Evolutionary conservation across 2,329 filamentous ascomycete genomes (phyloP).

Genomic region (Pseudocercospora pini-densiflorae): DNA sequence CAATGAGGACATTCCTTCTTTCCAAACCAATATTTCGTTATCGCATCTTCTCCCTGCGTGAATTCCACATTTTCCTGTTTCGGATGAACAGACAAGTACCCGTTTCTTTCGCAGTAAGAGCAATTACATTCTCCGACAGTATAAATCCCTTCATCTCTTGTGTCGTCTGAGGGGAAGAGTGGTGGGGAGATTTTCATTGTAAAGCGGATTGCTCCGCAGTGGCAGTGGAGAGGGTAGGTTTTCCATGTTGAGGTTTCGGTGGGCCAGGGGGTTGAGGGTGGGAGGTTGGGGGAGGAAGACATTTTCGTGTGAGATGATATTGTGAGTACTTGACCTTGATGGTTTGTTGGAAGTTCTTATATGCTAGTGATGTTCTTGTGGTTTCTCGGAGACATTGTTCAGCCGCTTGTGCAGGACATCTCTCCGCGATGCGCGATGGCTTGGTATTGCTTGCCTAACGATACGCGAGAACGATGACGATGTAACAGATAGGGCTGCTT

Average conservation of each 20-base stretch:
- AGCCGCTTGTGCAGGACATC: neutral
- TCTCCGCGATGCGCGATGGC: neutral
- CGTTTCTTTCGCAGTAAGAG: slow-evolving; percentile 32
- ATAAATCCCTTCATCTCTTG: slow-evolving; percentile 25
- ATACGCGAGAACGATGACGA: slow-evolving; percentile 3
- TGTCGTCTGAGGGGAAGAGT: slow-evolving; percentile 22
- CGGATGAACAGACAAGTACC: slow-evolving; percentile 30
- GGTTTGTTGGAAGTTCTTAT: neutral
- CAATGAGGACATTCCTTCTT: slow-evolving; percentile 28
- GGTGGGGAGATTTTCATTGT: slow-evolving; percentile 35
- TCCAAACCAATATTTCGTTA: slow-evolving; percentile 27
- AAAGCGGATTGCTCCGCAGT: slow-evolving; percentile 36
- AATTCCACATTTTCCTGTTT: slow-evolving; percentile 27
- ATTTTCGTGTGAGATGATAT: neutral
- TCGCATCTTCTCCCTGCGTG: slow-evolving; percentile 28
- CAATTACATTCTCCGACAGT: slow-evolving; percentile 32
- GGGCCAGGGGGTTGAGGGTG: slow-evolving; percentile 24
- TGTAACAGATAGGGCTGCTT: neutral
- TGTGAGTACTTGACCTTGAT: neutral
- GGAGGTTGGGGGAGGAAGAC: neutral
- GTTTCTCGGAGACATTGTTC: neutral
- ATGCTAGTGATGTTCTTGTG: neutral
- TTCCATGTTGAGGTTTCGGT: slow-evolving; percentile 21
- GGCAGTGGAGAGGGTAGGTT: slow-evolving; percentile 35
- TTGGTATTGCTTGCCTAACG: neutral